These are phyloP conservation scores for Vitis hybrid DNA, from an alignment of 177 flowering plant genomes.

Conservation along the genomic window DNA sequence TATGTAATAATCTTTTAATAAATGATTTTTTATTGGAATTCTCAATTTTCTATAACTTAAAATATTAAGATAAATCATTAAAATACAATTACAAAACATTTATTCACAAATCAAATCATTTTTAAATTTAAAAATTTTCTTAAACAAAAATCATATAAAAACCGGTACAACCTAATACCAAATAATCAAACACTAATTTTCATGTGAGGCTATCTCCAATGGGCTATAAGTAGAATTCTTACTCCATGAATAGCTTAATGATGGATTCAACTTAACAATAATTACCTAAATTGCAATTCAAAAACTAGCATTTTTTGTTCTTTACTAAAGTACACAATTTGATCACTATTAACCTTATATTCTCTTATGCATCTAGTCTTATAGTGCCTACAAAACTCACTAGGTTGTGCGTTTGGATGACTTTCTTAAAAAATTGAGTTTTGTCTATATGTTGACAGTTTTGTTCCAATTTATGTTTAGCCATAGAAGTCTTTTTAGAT, in stretches of 20 bases:
- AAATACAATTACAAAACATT: too few relatives aligned
- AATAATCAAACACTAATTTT: constrained; percentile 75
- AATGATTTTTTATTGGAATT: too few relatives aligned
- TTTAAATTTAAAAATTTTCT: too few relatives aligned
- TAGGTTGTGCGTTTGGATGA: constrained; percentile 35
- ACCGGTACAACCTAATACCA: constrained; percentile 69
- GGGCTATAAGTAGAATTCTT: constrained; percentile 81
- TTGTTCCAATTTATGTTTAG: too few relatives aligned
- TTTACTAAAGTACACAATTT: constrained; percentile 49
- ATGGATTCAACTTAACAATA: constrained; percentile 47
- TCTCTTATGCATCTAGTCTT: constrained; percentile 44
- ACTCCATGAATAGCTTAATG: constrained; percentile 53
- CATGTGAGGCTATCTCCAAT: constrained; percentile 85
- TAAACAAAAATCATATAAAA: too few relatives aligned
- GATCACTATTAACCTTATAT: constrained; percentile 58
- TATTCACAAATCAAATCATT: too few relatives aligned
- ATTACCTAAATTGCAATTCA: constrained; percentile 44
- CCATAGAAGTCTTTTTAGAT: too few relatives aligned
- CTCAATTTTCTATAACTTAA: too few relatives aligned
- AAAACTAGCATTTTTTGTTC: constrained; percentile 33
- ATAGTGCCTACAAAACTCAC: constrained; percentile 69
- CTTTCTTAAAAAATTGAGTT: not conserved
- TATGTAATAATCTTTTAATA: too few relatives aligned
- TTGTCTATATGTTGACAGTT: too few relatives aligned
- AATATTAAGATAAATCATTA: too few relatives aligned